phyloP scores from a whole-genome alignment of 2,329 filamentous ascomycete genomes.

The Purpureocillium takamizusanense region DNA sequence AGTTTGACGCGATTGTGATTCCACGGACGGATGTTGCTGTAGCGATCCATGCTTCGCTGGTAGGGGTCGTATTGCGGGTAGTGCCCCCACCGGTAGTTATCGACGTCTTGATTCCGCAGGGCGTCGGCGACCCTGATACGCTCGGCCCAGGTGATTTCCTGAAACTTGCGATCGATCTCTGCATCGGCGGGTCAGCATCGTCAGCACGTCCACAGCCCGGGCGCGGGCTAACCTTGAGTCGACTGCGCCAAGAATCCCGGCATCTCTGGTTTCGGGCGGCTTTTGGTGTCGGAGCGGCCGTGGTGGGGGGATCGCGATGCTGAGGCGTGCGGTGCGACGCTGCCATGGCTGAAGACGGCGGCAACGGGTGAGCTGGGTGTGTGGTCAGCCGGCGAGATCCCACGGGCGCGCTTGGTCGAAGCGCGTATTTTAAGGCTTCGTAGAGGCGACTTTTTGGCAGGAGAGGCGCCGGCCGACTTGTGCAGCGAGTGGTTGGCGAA shows the following conservation, averaged over 20 bases:
- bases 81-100: conserved; percentile 23
- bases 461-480: not conserved
- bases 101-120: conserved; percentile 22
- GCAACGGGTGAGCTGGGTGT: conserved; percentile 18
- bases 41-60: conserved; percentile 58
- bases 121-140: conserved; percentile 35
- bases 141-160: conserved; percentile 45
- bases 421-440: conserved; percentile 34
- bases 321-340: conserved; percentile 12
- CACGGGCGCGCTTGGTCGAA: conserved; percentile 35
- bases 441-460: conserved; percentile 29
- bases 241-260: conserved; percentile 30
- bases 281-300: conserved; percentile 3
- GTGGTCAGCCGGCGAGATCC: conserved; percentile 27
- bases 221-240: conserved; percentile 21
- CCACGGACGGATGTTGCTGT: conserved; percentile 85
- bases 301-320: conserved; percentile 10
- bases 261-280: conserved; percentile 16
- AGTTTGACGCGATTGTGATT: conserved; percentile 77
- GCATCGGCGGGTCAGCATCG: conserved; percentile 5
- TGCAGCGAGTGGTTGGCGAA: too few relatives aligned
- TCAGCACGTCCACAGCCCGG: not conserved
- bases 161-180: conserved; percentile 43
- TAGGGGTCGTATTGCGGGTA: conserved; percentile 23
- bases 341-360: conserved; percentile 27